phyloP scores from a whole-genome alignment of 805 yeast species.

The Pichia eremophila region DNA sequence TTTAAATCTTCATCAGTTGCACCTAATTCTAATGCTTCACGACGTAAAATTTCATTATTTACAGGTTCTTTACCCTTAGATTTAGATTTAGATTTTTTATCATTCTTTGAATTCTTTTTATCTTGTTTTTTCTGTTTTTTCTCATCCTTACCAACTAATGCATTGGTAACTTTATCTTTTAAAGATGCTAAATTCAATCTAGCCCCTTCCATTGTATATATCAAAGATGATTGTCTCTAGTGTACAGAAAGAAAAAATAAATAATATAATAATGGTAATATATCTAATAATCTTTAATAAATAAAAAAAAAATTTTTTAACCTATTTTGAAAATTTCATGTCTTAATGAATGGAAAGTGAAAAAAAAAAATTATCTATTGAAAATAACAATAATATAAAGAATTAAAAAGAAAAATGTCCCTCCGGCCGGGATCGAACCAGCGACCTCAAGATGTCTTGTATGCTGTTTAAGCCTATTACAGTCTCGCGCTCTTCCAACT shows the following conservation, averaged over 20 bases:
- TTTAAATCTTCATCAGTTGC: conserved; percentile 79
- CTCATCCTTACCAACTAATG: conserved; percentile 28
- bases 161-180: conserved; percentile 54
- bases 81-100: not conserved
- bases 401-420: conserved; percentile 1
- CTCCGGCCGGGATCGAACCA: conserved; percentile 15
- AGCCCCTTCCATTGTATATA: conserved; percentile 31
- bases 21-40: conserved; percentile 73
- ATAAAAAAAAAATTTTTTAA: too few species aligned
- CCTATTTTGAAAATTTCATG: not conserved
- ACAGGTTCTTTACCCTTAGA: not conserved
- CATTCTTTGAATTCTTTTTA: conserved; percentile 13
- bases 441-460: conserved; percentile 15
- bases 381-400: not conserved
- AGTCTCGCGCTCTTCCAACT: conserved; percentile 19
- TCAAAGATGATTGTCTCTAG: too few species aligned
- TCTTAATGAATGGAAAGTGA: too few species aligned
- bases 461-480: conserved; percentile 6
- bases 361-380: not conserved
- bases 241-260: too few species aligned
- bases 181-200: conserved; percentile 45
- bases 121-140: conserved; percentile 13
- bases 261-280: too few species aligned
- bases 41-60: conserved; percentile 31
- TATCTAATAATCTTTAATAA: too few species aligned